Base-by-base conservation (phyloP, 2,329 filamentous ascomycete genomes). In the Reticulascus tulasneorum region DNA sequence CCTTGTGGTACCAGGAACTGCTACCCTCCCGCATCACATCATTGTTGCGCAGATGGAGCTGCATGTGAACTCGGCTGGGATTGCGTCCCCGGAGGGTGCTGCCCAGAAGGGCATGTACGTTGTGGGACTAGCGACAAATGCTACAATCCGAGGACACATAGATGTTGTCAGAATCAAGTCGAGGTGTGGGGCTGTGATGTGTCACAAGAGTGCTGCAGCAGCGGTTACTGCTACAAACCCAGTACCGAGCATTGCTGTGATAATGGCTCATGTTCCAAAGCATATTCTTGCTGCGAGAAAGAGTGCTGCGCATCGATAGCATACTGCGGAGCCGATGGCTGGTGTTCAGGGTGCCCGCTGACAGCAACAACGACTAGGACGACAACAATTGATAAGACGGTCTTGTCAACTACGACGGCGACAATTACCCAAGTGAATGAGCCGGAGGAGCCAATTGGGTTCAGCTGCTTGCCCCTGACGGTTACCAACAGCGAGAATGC, bases 221-320 rank as follows among this genome's bases (percentile, higher is more conserved):
- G 17, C 3, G 27, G 27, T 6, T 29, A 13, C 27, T 29, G 27
- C 27, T 19, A 19, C 12, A 29, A n/a, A n/a, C n/a, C n/a, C 10
- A 29, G 17, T 12, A 29, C 12, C 27, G 27, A 29, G 13, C 27
- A 29, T 15, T 29, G 27, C 27, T 33, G 30, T 23, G 20, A 22
- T 7, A 17, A 24, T 11, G 30, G 30, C 7, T n/a, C 20, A 9
- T 33, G 30, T 12, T n/a, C 8, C 3, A 8, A 9, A 7, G 30
- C 16, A 9, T 17, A 20, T 5, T 23, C 19, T 4, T 33, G 30
- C 12, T 33, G 30, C 20, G 8, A 17, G 30, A 23, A 7, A 11
- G 9, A 23, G 18, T 33, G 30, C 30, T 33, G 30, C 30, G 10
- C 13, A n/a, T 20, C 17, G n/a, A 33, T 23, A 4, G 30, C 12